Evolutionary conservation across 176 grass and related monocot species (phyloP).

Genomic region (Saccharum spontaneum): DNA sequence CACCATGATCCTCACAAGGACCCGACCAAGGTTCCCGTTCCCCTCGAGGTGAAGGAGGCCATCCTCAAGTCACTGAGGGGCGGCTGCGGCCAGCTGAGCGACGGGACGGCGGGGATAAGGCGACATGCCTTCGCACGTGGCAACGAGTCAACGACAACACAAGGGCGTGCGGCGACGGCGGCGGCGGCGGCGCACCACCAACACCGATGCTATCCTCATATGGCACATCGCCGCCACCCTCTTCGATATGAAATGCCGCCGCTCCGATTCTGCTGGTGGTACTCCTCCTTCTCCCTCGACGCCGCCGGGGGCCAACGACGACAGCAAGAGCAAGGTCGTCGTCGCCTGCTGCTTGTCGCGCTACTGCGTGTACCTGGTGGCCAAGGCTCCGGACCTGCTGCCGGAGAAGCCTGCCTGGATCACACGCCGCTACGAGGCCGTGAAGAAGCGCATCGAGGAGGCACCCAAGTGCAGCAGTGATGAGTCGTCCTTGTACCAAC

Average conservation of each 20-base stretch:
- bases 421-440: background rate
- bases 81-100: background rate
- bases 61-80: background rate
- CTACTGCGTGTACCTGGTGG: constrained; percentile 11
- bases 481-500: background rate
- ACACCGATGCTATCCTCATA: background rate
- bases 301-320: background rate
- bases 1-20: no score
- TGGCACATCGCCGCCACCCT: constrained; percentile 8
- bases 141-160: background rate
- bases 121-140: background rate
- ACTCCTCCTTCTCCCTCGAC: background rate
- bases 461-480: background rate
- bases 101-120: background rate
- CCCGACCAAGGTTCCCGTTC: background rate
- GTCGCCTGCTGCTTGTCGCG: background rate
- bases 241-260: background rate
- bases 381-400: constrained; percentile 1
- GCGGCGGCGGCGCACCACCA: background rate
- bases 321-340: background rate
- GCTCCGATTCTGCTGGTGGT: background rate
- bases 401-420: background rate
- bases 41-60: background rate
- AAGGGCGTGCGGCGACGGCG: background rate
- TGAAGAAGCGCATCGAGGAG: background rate